Conservation (phyloP, 2,329 filamentous ascomycete species). For the Mycosphaerella arachidis region DNA sequence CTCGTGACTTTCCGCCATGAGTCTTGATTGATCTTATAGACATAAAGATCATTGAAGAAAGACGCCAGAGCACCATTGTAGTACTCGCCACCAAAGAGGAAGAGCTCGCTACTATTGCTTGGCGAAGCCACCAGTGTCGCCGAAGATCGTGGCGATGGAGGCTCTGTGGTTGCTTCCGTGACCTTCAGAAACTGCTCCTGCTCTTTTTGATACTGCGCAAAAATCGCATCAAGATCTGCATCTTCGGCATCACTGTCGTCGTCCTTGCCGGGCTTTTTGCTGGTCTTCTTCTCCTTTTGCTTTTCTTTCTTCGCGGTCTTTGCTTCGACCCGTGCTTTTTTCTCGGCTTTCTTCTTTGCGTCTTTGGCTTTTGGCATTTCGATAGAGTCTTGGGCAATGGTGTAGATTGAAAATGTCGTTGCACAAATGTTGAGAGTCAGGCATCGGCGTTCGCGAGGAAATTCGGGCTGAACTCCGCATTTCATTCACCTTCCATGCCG, state of each 20-base stretch:
- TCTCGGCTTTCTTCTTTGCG: constrained; percentile 35
- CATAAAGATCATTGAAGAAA: constrained; percentile 63
- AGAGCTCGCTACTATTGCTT: constrained; percentile 77
- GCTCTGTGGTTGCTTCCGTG: constrained; percentile 69
- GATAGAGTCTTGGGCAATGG: not conserved
- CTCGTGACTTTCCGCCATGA: constrained; percentile 88
- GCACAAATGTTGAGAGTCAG: not conserved
- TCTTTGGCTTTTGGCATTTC: constrained; percentile 54
- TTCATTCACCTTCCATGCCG: not conserved
- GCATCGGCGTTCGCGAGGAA: not conserved
- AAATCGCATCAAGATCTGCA: constrained; percentile 84
- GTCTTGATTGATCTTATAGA: constrained; percentile 74
- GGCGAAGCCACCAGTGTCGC: constrained; percentile 81
- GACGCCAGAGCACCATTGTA: constrained; percentile 83
- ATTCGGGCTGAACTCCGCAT: not conserved
- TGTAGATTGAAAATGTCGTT: not conserved
- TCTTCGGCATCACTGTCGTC: constrained; percentile 88
- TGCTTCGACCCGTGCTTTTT: constrained; percentile 45
- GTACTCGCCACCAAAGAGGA: constrained; percentile 92
- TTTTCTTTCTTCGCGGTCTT: constrained; percentile 74
- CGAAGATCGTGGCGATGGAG: constrained; percentile 74
- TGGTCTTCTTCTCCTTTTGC: constrained; percentile 63
- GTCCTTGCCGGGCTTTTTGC: constrained; percentile 60
- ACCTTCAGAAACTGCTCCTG: constrained; percentile 94
- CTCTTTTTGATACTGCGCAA: constrained; percentile 84